These are phyloP conservation scores for Pseudogymnoascus sp. DNA, from an alignment of 2,329 filamentous ascomycete species.

Conservation along the genomic window DNA sequence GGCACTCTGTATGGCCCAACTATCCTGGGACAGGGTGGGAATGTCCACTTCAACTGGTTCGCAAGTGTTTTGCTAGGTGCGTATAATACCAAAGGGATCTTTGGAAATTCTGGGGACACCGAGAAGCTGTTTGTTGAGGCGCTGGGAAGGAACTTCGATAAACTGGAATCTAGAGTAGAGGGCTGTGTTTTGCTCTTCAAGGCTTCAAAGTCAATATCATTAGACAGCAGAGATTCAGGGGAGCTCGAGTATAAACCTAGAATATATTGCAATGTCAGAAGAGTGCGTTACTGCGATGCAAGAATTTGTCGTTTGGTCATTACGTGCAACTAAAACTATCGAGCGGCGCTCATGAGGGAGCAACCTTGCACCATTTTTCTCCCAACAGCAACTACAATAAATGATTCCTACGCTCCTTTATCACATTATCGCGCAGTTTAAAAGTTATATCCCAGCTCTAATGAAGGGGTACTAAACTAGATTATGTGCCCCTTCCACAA, in stretches of 20 bases:
- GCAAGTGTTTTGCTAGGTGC: conserved; percentile 22
- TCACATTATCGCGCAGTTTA: background rate
- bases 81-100: conserved; percentile 31
- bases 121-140: conserved; percentile 28
- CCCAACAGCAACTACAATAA: background rate
- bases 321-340: background rate
- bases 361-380: too few species aligned
- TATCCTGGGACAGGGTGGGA: conserved; percentile 27
- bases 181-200: conserved; percentile 33
- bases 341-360: background rate
- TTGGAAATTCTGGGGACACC: conserved; percentile 34
- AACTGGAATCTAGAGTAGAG: conserved; percentile 32
- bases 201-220: conserved; percentile 26
- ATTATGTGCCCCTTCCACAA: background rate
- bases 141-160: conserved; percentile 30
- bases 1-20: conserved; percentile 34
- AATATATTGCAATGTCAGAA: background rate
- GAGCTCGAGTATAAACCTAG: background rate
- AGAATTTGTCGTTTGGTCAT: background rate
- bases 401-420: background rate
- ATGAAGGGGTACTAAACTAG: background rate
- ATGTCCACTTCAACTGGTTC: conserved; percentile 22
- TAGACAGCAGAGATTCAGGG: background rate
- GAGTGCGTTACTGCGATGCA: background rate
- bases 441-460: background rate